Percentiles rank a stretch among this genome's conserved stretches.
Conservation (phyloP, 768 basidiomycete genomes). For the Naematelia aurantialba region DNA sequence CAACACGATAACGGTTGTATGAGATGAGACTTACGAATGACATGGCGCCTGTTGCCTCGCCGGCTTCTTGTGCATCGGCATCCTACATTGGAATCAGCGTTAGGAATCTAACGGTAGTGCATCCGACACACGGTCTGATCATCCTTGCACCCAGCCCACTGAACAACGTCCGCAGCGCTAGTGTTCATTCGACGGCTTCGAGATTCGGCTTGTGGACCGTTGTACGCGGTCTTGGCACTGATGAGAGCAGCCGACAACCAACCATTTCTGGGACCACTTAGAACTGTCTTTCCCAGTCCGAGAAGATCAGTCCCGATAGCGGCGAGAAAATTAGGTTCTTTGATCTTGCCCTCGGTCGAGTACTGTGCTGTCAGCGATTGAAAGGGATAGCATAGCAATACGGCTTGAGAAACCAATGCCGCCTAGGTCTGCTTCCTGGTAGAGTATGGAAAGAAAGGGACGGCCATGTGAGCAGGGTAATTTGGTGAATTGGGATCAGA, state of each 20-base stretch:
- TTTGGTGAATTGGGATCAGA: no score
- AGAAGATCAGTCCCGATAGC: conserved; percentile 84
- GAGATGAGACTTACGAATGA: conserved; percentile 48
- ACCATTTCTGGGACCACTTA: conserved; percentile 65
- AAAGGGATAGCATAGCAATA: not conserved
- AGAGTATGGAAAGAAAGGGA: no score
- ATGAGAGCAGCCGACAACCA: conserved; percentile 58
- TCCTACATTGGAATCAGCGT: conserved; percentile 18
- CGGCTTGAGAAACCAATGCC: no score
- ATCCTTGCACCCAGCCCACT: conserved; percentile 55
- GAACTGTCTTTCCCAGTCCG: conserved; percentile 70
- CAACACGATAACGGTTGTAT: no score
- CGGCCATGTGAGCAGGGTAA: no score
- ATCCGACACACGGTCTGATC: conserved; percentile 46
- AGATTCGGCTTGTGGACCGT: conserved; percentile 58
- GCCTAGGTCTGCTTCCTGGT: no score
- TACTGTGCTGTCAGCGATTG: conserved; percentile 52
- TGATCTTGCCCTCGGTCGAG: conserved; percentile 90
- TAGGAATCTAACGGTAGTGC: not conserved
- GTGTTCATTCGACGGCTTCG: conserved; percentile 61
- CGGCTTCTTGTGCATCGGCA: conserved; percentile 54
- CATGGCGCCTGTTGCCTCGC: conserved; percentile 56
- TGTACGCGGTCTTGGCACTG: conserved; percentile 1
- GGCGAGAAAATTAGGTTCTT: conserved; percentile 82
- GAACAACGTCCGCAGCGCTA: conserved; percentile 72